phyloP scores from a whole-genome alignment of 768 basidiomycete genomes.

The Boletus coccyginus region DNA sequence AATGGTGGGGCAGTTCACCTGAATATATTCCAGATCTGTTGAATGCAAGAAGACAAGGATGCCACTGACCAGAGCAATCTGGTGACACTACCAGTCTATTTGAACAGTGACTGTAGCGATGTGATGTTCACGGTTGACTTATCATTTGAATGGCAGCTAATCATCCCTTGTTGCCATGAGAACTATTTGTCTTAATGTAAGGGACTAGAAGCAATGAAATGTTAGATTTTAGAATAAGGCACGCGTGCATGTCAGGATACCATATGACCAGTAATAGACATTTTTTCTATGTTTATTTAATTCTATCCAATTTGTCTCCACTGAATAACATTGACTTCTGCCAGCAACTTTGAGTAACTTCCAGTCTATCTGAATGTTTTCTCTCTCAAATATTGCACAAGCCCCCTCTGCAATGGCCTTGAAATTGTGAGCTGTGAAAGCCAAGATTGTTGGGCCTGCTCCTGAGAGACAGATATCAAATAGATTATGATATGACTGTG shows the following conservation, averaged over 20 bases:
- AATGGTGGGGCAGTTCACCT: no score
- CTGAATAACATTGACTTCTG: slow-evolving; percentile 32
- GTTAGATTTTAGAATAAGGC: slow-evolving; percentile 17
- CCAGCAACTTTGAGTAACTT: slow-evolving; percentile 71
- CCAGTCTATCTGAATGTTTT: slow-evolving; percentile 86
- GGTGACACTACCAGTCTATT: slow-evolving; percentile 89
- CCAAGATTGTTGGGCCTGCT: slow-evolving; percentile 96
- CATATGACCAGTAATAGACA: slow-evolving; percentile 19
- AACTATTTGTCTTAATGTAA: slow-evolving; percentile 88
- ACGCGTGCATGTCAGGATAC: slow-evolving; percentile 18
- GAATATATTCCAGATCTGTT: no score
- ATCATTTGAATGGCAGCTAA: slow-evolving; percentile 64
- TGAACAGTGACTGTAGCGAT: slow-evolving; percentile 86
- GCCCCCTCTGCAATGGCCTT: slow-evolving; percentile 85
- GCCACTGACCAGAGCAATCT: no score
- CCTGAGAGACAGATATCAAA: slow-evolving; percentile 97
- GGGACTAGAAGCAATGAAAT: slow-evolving; percentile 40
- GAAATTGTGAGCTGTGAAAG: slow-evolving; percentile 83
- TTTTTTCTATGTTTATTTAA: slow-evolving; percentile 1
- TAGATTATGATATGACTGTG: slow-evolving; percentile 86
- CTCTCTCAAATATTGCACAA: slow-evolving; percentile 62
- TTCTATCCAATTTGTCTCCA: slow-evolving; percentile 11
- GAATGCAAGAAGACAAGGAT: no score
- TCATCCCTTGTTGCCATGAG: slow-evolving; percentile 77
- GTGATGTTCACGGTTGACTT: slow-evolving; percentile 89